These are phyloP conservation scores for Tremella yokohamensis DNA, from an alignment of 768 basidiomycete genomes.

Conservation along the genomic window DNA sequence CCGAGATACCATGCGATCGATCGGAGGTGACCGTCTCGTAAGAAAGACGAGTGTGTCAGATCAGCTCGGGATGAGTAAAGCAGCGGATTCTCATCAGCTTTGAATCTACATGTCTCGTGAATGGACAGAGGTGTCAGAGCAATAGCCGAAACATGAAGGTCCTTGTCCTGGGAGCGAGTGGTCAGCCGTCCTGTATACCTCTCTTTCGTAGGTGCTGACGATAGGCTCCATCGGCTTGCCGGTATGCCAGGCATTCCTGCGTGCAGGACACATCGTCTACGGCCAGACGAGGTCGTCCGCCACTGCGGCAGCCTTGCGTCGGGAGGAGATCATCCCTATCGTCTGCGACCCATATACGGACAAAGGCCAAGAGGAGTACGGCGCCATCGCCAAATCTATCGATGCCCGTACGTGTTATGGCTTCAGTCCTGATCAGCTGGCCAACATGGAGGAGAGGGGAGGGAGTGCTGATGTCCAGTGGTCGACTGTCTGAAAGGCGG, in stretches of 20 bases:
- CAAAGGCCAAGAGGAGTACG: conserved; percentile 20
- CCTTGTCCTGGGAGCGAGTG: conserved; percentile 52
- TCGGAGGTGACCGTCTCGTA: no score
- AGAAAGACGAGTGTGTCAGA: no score
- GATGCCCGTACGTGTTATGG: conserved; percentile 31
- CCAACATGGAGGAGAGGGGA: no score
- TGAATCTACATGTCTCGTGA: no score
- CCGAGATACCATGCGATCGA: no score
- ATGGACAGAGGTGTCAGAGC: no score
- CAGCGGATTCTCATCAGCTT: no score
- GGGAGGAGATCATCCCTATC: conserved; percentile 56
- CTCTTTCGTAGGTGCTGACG: neutral
- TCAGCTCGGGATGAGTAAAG: no score
- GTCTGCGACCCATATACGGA: conserved; percentile 24
- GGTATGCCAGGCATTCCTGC: conserved; percentile 54
- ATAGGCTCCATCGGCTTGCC: conserved; percentile 55
- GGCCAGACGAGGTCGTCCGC: conserved; percentile 53
- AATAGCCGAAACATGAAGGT: conserved; percentile 34
- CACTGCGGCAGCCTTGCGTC: conserved; percentile 51
- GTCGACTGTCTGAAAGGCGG: conserved; percentile 6
- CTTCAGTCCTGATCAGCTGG: neutral
- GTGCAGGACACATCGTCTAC: conserved; percentile 56
- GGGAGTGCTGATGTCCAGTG: neutral
- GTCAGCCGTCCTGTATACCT: conserved; percentile 9
- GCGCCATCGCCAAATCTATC: conserved; percentile 14